A percentile compares a stretch with the other conserved stretches of the same genome.
Conservation (phyloP, 225 moss, liverwort and hornwort genomes). For the Thuidium tamariscinum region DNA sequence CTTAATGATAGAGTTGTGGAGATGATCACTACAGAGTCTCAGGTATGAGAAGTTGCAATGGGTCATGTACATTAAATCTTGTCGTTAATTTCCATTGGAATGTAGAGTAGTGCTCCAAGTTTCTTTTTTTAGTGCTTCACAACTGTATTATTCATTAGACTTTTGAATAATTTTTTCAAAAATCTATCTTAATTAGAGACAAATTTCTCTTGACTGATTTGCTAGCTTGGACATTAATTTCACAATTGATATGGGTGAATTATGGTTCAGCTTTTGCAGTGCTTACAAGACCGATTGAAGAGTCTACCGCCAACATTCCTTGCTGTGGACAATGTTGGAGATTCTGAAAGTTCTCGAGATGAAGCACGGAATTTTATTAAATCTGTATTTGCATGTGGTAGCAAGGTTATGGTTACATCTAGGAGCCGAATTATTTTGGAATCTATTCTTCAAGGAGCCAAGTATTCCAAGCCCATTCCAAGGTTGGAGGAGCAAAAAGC, state of each 20-base stretch:
- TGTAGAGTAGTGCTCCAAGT: accelerated
- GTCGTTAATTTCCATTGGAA: no score
- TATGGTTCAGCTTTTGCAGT: not conserved
- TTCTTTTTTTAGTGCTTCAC: accelerated
- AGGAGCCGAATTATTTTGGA: not conserved
- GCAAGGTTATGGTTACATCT: not conserved
- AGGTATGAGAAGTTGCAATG: not conserved
- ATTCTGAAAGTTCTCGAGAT: not conserved
- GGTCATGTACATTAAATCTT: not conserved
- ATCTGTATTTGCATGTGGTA: not conserved
- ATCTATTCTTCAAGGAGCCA: not conserved
- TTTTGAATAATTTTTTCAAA: no score
- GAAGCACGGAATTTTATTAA: not conserved
- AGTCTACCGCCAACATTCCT: not conserved
- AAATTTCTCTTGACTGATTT: no score
- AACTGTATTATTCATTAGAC: accelerated
- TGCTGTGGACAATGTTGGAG: conserved; percentile 2
- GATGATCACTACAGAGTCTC: accelerated
- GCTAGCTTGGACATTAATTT: not conserved
- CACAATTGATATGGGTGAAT: not conserved
- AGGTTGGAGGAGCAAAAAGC: not conserved
- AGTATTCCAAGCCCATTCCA: not conserved
- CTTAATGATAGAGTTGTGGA: not conserved
- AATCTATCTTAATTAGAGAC: accelerated
- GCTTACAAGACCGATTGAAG: not conserved